Percentiles rank a stretch among this genome's conserved stretches.
Conservation (phyloP, 2,329 filamentous ascomycete species). For the Stemphylium vesicarium region DNA sequence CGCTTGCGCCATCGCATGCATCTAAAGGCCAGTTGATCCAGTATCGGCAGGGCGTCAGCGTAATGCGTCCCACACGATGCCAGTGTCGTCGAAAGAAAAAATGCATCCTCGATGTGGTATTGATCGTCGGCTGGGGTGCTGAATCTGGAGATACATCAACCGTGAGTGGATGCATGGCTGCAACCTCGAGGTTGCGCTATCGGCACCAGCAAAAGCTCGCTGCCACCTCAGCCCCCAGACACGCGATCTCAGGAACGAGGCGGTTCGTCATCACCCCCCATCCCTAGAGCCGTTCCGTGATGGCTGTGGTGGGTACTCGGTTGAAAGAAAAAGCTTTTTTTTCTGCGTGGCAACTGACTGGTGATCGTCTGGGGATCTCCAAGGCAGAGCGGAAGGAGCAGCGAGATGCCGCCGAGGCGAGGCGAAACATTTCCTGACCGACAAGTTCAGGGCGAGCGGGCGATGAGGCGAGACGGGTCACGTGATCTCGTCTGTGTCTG, state of each 20-base stretch:
- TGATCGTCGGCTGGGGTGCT: slow-evolving; percentile 29
- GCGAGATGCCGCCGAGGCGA: slow-evolving; percentile 2
- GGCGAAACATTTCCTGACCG: background rate
- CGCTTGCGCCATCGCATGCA: background rate
- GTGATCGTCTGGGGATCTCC: slow-evolving; percentile 5
- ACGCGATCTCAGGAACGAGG: slow-evolving; percentile 10
- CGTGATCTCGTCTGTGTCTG: slow-evolving; percentile 2
- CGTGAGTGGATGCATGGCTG: slow-evolving; percentile 6
- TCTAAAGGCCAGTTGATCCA: background rate
- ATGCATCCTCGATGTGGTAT: slow-evolving; percentile 17
- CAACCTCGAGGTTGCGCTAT: slow-evolving; percentile 9
- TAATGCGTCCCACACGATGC: slow-evolving; percentile 14
- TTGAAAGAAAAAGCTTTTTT: slow-evolving; percentile 12
- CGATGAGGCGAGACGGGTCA: background rate
- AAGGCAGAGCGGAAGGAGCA: slow-evolving; percentile 9
- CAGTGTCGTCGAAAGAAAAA: slow-evolving; percentile 18
- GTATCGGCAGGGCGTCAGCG: slow-evolving; percentile 6
- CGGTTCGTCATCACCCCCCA: slow-evolving; percentile 5
- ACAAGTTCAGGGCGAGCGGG: background rate
- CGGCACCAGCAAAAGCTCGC: background rate
- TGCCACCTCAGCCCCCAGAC: slow-evolving; percentile 9
- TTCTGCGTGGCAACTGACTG: slow-evolving; percentile 6
- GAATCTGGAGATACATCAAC: slow-evolving; percentile 17
- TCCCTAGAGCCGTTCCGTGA: background rate
- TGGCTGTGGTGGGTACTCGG: slow-evolving; percentile 6